phyloP scores from a whole-genome alignment of 2,329 filamentous ascomycete species.

The Teratosphaeria pseudoeucalypti region DNA sequence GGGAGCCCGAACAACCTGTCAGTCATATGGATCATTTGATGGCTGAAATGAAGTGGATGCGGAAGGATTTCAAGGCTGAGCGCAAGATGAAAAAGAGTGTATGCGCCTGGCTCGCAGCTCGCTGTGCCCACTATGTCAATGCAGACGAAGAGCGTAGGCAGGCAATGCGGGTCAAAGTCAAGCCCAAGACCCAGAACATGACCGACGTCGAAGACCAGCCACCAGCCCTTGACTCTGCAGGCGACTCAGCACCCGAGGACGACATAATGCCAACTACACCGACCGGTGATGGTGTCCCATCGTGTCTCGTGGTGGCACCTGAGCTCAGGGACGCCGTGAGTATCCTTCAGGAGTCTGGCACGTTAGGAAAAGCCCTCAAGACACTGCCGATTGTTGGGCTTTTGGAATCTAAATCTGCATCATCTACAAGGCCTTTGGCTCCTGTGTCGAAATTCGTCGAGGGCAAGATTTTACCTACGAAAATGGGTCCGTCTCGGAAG shows the following conservation, averaged over 20 bases:
- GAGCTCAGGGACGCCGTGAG: slow-evolving; percentile 18
- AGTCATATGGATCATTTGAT: slow-evolving; percentile 81
- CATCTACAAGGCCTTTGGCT: slow-evolving; percentile 7
- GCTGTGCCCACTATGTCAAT: slow-evolving; percentile 73
- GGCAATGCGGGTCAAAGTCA: slow-evolving; percentile 56
- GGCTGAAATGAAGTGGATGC: slow-evolving; percentile 95
- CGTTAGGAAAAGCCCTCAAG: slow-evolving; percentile 18
- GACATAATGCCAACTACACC: slow-evolving; percentile 20
- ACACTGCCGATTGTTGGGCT: slow-evolving; percentile 17
- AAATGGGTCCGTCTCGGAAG: slow-evolving; percentile 58
- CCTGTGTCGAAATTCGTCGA: slow-evolving; percentile 77
- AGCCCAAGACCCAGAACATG: slow-evolving; percentile 4
- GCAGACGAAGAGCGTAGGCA: slow-evolving; percentile 53
- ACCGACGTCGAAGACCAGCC: slow-evolving; percentile 6
- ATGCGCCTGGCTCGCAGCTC: slow-evolving; percentile 68
- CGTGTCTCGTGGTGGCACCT: slow-evolving; percentile 17
- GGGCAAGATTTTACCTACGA: slow-evolving; percentile 62
- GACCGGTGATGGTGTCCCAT: slow-evolving; percentile 6
- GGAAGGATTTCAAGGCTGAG: slow-evolving; percentile 89
- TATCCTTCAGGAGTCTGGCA: slow-evolving; percentile 16
- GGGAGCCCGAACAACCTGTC: slow-evolving; percentile 65
- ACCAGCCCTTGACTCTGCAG: slow-evolving; percentile 21
- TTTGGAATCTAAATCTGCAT: not conserved
- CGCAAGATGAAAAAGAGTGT: slow-evolving; percentile 83
- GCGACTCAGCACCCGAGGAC: slow-evolving; percentile 23